Evolutionary conservation across 106 monocot species (phyloP).

Genomic region (Cymbidium sinense): DNA sequence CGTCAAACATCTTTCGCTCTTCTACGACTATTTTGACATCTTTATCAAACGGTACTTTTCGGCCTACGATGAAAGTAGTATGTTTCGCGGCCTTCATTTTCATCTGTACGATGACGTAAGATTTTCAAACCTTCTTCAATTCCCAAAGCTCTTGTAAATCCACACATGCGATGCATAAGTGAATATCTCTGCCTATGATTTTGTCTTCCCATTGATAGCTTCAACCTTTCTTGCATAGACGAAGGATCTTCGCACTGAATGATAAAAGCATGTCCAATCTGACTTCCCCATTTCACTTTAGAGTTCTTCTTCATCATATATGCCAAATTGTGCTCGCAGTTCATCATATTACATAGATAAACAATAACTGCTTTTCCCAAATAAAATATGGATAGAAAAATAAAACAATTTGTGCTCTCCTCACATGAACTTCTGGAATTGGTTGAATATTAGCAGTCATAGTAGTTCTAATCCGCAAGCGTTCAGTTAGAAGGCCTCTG

Average conservation of each 20-base stretch:
- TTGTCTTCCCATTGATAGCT: conserved; percentile 53
- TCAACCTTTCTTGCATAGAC: conserved; percentile 48
- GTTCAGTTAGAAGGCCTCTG: conserved; percentile 11
- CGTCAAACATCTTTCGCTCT: too few species aligned
- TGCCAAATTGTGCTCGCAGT: too few species aligned
- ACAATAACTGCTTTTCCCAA: too few species aligned
- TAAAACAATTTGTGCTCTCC: conserved; percentile 5
- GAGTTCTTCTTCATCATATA: conserved; percentile 47
- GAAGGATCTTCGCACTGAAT: conserved; percentile 36
- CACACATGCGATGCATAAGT: conserved; percentile 35
- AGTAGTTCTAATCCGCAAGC: conserved; percentile 41
- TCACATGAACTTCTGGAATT: too few species aligned
- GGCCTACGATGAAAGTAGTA: too few species aligned
- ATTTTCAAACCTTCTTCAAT: too few species aligned
- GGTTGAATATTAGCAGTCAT: conserved; percentile 65
- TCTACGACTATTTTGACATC: too few species aligned
- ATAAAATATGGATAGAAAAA: not conserved
- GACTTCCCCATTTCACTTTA: conserved; percentile 44
- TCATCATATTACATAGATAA: conserved; percentile 19
- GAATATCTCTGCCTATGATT: conserved; percentile 48
- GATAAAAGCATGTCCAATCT: conserved; percentile 49
- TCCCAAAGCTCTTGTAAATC: too few species aligned
- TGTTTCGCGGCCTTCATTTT: too few species aligned
- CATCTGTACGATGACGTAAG: too few species aligned
- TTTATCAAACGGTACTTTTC: too few species aligned